Conservation (phyloP, 148 eudicot genomes). For the Pouteria glomerata region DNA sequence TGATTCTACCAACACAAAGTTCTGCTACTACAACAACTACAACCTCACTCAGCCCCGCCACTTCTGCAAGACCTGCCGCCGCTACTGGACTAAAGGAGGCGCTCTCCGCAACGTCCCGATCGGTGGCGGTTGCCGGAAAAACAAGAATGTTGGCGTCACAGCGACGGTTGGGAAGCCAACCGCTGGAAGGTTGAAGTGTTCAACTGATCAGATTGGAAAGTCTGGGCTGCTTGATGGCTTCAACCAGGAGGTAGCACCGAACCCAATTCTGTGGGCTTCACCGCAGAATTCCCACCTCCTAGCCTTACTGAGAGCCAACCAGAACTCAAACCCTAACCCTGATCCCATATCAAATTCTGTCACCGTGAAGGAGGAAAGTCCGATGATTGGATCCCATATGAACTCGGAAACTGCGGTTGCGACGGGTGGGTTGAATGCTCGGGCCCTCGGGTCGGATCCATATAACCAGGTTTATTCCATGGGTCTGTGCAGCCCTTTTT, state of each 20-base stretch:
- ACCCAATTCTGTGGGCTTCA: constrained; percentile 44
- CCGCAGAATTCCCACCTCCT: constrained; percentile 46
- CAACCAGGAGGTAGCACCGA: constrained; percentile 23
- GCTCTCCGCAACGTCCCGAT: constrained; percentile 78
- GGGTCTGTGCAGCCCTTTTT: constrained; percentile 24
- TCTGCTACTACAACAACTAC: constrained; percentile 92
- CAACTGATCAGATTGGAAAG: constrained; percentile 27
- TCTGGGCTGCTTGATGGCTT: constrained; percentile 17
- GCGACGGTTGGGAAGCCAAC: constrained; percentile 17
- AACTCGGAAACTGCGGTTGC: neutral
- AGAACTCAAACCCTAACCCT: constrained; percentile 36
- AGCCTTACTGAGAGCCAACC: constrained; percentile 53
- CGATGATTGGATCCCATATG: constrained; percentile 18
- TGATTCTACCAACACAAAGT: constrained; percentile 76
- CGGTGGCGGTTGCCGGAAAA: constrained; percentile 76
- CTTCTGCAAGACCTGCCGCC: constrained; percentile 79
- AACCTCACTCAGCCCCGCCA: constrained; percentile 86
- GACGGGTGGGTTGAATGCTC: constrained; percentile 5
- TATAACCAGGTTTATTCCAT: constrained; percentile 33
- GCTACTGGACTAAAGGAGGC: constrained; percentile 85
- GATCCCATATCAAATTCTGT: constrained; percentile 21
- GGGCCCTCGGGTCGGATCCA: constrained; percentile 30
- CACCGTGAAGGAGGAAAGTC: constrained; percentile 24
- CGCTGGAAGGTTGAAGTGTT: constrained; percentile 12
- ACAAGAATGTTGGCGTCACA: constrained; percentile 35